Percentiles rank a stretch among this genome's conserved stretches.
Evolutionary conservation across 805 yeast genomes (phyloP).

Genomic region (Yamadazyma kitorensis): DNA sequence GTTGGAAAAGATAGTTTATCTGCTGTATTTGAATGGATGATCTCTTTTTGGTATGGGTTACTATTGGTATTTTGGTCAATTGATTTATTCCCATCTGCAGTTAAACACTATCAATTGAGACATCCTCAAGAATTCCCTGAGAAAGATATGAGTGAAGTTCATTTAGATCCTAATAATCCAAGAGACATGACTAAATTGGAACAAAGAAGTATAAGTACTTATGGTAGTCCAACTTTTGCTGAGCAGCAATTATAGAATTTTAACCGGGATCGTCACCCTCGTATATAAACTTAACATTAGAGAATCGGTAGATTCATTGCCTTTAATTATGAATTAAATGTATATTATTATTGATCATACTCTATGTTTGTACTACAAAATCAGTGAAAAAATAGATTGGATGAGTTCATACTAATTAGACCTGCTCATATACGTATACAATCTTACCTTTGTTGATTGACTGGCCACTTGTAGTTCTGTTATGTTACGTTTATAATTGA

Average conservation of each 20-base stretch:
- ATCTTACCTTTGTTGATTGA: too few species aligned
- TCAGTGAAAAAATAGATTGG: too few species aligned
- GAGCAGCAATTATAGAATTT: too few species aligned
- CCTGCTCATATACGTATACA: too few species aligned
- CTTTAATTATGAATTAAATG: too few species aligned
- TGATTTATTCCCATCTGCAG: conserved; percentile 68
- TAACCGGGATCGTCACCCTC: too few species aligned
- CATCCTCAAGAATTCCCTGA: conserved; percentile 25
- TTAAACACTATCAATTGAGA: conserved; percentile 26
- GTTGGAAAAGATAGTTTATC: conserved; percentile 40
- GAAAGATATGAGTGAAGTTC: conserved; percentile 15
- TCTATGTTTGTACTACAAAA: too few species aligned
- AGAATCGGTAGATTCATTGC: too few species aligned
- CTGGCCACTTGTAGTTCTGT: too few species aligned
- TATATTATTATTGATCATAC: too few species aligned
- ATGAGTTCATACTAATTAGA: too few species aligned
- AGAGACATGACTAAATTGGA: conserved; percentile 13
- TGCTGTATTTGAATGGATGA: conserved; percentile 79
- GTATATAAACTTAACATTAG: too few species aligned
- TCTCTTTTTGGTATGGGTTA: conserved; percentile 82
- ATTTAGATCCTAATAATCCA: conserved; percentile 19
- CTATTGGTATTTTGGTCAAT: conserved; percentile 59
- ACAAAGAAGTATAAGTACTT: conserved; percentile 16
- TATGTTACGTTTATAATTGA: background rate
- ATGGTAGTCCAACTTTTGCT: conserved; percentile 19